Base-by-base conservation (phyloP, 352 stramenopile genomes). In the Phytophthora rubi region DNA sequence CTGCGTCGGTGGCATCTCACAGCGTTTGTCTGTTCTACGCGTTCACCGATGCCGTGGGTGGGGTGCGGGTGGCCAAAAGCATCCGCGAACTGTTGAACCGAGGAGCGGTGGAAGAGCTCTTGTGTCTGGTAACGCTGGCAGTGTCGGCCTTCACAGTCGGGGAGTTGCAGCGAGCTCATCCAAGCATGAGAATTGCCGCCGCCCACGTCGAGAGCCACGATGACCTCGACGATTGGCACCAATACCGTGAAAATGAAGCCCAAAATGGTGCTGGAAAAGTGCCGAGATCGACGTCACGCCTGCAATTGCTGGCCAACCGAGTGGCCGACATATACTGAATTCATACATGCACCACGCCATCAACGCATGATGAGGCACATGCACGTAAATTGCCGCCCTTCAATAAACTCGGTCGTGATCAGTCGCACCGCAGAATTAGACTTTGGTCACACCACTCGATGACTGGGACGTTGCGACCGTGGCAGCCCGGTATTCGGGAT, bases 11-110 rank as follows among this genome's bases (percentile, higher is more conserved):
- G 42, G 45, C 28, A 45, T 53, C 71, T 3, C 58, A 73, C 47
- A 66, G 67, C 3, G 47, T 75, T 16, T 75, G 62, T 13, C 37
- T 78, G 9, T 68, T 78, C 52, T 70, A 75, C 45, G 23, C 71
- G 1, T 70, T 75, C 37, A 70, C 59, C 2, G 58, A 67, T 10
- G 28, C 37, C 4, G 56, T 15, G 6, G 52, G 61, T 8, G 60
- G 49, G 2, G 16, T 63, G n/a, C 49, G 61, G 0, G 58, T 74
- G 47, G 56, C 66, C 13, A 63, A 74, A 32, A 63, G 54, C 21
- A 70, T 77, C 23, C 65, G 56, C 0, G 39, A 59, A 30, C 44
- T 75, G 32, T 53, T 78, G 0, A 49, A 66, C 28, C 60, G 52
- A 23, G 70, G 70, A 6, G 56, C 65, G 10, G 56, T 69, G 9